phyloP scores from a whole-genome alignment of 768 basidiomycete species.

The Pholiota microspora region DNA sequence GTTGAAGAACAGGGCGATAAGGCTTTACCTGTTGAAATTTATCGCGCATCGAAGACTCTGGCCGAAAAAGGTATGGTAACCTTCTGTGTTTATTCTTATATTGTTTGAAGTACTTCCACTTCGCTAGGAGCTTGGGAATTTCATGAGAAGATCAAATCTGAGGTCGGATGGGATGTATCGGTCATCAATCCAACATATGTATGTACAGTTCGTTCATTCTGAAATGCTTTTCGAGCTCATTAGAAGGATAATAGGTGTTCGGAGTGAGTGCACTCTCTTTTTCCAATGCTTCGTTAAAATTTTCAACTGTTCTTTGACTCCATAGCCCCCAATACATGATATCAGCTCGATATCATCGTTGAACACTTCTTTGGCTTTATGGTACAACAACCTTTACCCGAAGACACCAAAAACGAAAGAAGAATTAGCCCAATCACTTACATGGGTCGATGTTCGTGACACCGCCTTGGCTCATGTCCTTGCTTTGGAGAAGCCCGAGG shows the following conservation, averaged over 20 bases:
- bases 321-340: constrained; percentile 44
- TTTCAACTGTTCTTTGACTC: not conserved
- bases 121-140: constrained; percentile 33
- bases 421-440: constrained; percentile 13
- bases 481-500: constrained; percentile 49
- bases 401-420: constrained; percentile 19
- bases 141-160: constrained; percentile 38
- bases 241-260: constrained; percentile 22
- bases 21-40: constrained; percentile 40
- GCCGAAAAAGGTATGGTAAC: constrained; percentile 56
- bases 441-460: constrained; percentile 56
- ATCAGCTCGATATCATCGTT: constrained; percentile 31
- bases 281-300: not conserved
- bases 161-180: constrained; percentile 49
- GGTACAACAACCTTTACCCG: constrained; percentile 25
- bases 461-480: constrained; percentile 53
- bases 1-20: constrained; percentile 49
- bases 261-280: constrained; percentile 20
- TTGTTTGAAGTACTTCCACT: too few species aligned
- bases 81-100: too few species aligned
- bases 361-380: constrained; percentile 34
- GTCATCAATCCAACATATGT: constrained; percentile 57
- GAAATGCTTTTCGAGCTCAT: not conserved
- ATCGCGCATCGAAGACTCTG: constrained; percentile 61
- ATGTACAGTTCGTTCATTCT: constrained; percentile 9